Evolutionary conservation across 2,329 filamentous ascomycete species (phyloP), one percentile per base, ranked within the genome.

Genomic region (Aspergillus pseudoterreus): DNA sequence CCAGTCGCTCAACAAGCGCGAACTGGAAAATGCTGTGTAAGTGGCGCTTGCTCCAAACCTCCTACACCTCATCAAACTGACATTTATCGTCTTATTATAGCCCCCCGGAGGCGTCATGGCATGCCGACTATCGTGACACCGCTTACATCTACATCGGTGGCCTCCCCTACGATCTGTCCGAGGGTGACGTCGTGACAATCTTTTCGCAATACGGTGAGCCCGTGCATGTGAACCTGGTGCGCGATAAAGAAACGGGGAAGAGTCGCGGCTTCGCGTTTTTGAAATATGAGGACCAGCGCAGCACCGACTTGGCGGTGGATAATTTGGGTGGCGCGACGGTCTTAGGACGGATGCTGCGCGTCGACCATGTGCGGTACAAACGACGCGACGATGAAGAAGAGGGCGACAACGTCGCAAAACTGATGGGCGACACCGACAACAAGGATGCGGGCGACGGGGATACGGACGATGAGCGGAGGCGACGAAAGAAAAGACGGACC

Each of bases 131-230:
- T 75, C 89, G 90, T 74, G 94, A 95, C 75, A 97, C 94, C 2
- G 95, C 94, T 53, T 99, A 92, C 71, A 78, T 99, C 68, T 96
- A 96, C 78, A 92, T 99, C 61, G 95, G 95, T 66, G 92, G 92
- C 24, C 81, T 99, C 11, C 90, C 92, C 3, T 95, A 88, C 73
- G 90, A 95, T 65, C 81, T 99, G 38, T 91, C 90, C 45, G 94
- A 99, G 76, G 95, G 95, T 72, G 94, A 99, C 72, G 82, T 99
- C 56, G 84, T 97, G 60, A 92, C 92, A 10, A 95, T 99, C 54
- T 99, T 97, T 77, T 96, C 91, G 6, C 94, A 99, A 71, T 99
- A 87, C 67, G 94, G 94, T 62, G 92, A 97, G 68, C 95, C 95
- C 2, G 89, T 92, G 3, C 95, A 92, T 73, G 80, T 99, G 53